Conservation (phyloP, 148 eudicot species). For the Mesembryanthemum crystallinum region DNA sequence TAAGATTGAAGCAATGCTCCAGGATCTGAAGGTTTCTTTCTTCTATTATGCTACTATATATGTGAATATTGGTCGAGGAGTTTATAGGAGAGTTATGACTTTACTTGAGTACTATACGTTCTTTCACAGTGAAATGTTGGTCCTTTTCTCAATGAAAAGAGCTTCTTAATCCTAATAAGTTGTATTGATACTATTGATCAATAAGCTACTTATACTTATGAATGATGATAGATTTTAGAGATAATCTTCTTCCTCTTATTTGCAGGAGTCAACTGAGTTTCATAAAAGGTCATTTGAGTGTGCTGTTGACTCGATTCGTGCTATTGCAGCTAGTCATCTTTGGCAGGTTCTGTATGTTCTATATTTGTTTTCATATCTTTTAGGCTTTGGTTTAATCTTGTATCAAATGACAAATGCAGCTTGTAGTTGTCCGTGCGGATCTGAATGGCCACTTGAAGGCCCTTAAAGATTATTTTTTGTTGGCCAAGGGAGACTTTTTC, state of each 20-base stretch:
- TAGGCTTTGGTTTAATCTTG: slow-evolving; percentile 19
- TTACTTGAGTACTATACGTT: not conserved
- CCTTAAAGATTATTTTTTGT: slow-evolving; percentile 88
- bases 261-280: slow-evolving; percentile 94
- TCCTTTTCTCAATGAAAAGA: not conserved
- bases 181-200: too few relatives aligned
- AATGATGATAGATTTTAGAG: not conserved
- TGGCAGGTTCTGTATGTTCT: slow-evolving; percentile 71
- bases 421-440: slow-evolving; percentile 96
- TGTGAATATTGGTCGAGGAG: not conserved
- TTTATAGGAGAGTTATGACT: slow-evolving; percentile 7
- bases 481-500: slow-evolving; percentile 97
- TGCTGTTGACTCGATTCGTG: slow-evolving; percentile 78
- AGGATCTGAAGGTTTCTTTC: slow-evolving; percentile 62
- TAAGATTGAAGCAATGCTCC: slow-evolving; percentile 86
- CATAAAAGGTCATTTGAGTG: slow-evolving; percentile 94
- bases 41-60: slow-evolving; percentile 5
- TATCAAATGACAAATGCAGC: slow-evolving; percentile 47
- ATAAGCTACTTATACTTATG: not conserved
- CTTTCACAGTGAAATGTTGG: not conserved
- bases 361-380: not conserved
- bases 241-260: not conserved
- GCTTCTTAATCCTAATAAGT: not conserved
- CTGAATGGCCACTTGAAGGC: slow-evolving; percentile 95
- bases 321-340: slow-evolving; percentile 90